Percentiles rank a stretch among this genome's conserved stretches.
Conservation (phyloP, 2,329 filamentous ascomycete genomes). For the Pseudogymnoascus sp. region DNA sequence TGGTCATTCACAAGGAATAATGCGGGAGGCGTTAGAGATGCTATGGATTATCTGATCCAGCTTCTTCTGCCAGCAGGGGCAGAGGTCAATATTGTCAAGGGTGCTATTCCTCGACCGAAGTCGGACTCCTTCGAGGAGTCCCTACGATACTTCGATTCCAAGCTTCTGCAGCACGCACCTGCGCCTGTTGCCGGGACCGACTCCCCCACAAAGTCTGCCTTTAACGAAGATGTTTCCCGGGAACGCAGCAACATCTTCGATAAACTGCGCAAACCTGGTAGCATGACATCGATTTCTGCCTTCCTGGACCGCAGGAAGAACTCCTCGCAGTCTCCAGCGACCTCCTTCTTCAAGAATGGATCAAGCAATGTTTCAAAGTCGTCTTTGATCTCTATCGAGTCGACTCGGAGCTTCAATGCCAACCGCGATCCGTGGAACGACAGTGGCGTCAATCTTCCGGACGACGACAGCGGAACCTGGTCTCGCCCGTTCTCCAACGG, state of each 20-base stretch:
- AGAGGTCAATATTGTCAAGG: conserved; percentile 80
- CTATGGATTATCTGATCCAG: conserved; percentile 85
- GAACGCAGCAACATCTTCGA: conserved; percentile 82
- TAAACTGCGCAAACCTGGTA: conserved; percentile 85
- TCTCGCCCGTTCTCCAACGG: conserved; percentile 57
- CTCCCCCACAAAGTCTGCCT: conserved; percentile 77
- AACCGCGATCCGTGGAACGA: conserved; percentile 98
- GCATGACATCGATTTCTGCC: conserved; percentile 90
- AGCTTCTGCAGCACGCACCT: conserved; percentile 87
- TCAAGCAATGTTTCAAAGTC: conserved; percentile 87
- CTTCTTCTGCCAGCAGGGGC: conserved; percentile 80
- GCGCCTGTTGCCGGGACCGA: conserved; percentile 64
- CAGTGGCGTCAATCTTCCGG: conserved; percentile 85
- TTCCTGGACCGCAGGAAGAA: conserved; percentile 95
- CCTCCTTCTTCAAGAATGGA: conserved; percentile 84
- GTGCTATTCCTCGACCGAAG: conserved; percentile 94
- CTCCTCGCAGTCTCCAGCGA: conserved; percentile 71
- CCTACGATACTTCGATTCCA: conserved; percentile 92
- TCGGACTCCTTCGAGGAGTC: conserved; percentile 98
- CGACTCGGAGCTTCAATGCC: conserved; percentile 77
- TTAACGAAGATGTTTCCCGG: conserved; percentile 69
- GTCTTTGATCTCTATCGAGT: conserved; percentile 91
- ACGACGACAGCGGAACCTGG: conserved; percentile 61
- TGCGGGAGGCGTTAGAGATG: conserved; percentile 86
- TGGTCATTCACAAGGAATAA: conserved; percentile 95